Percentiles rank a stretch among this genome's conserved stretches.
Conservation (phyloP, 495 filamentous ascomycete genomes). For the Hypoxylon lienhwacheense region DNA sequence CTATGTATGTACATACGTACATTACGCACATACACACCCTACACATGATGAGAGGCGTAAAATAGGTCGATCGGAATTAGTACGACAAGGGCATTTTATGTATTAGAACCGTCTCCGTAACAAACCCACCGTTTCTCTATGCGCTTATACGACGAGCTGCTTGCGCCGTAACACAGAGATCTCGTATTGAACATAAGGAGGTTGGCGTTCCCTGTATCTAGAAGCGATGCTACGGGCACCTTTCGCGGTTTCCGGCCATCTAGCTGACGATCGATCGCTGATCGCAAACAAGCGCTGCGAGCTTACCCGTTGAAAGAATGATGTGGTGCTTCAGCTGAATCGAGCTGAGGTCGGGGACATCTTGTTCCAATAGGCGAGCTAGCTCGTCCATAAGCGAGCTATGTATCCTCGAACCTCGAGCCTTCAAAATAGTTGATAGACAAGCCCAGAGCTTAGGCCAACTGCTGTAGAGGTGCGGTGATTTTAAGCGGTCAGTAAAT, state of each 20-base stretch:
- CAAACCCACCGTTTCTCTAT: background rate
- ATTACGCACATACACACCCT: too few relatives aligned
- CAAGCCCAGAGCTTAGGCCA: background rate
- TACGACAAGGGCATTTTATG: too few relatives aligned
- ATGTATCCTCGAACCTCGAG: background rate
- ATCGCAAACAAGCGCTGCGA: background rate
- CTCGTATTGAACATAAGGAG: conserved; percentile 15
- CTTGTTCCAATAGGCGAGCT: conserved; percentile 43
- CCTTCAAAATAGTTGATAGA: background rate
- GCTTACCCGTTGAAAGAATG: background rate
- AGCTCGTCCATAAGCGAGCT: background rate
- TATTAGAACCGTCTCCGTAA: too few relatives aligned
- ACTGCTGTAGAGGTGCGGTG: background rate
- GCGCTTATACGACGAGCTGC: background rate
- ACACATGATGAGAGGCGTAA: too few relatives aligned
- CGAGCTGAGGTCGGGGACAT: conserved; percentile 41
- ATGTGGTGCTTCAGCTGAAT: conserved; percentile 19
- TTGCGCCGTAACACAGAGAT: background rate
- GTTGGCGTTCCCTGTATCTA: conserved; percentile 5
- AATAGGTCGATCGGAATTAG: too few relatives aligned
- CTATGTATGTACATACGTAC: too few relatives aligned
- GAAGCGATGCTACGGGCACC: conserved; percentile 2
- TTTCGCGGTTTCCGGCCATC: background rate
- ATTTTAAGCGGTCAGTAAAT: background rate
- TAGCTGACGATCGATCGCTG: background rate